Evolutionary conservation across 805 yeast species (phyloP).

Genomic region (Yarrowia sp.): DNA sequence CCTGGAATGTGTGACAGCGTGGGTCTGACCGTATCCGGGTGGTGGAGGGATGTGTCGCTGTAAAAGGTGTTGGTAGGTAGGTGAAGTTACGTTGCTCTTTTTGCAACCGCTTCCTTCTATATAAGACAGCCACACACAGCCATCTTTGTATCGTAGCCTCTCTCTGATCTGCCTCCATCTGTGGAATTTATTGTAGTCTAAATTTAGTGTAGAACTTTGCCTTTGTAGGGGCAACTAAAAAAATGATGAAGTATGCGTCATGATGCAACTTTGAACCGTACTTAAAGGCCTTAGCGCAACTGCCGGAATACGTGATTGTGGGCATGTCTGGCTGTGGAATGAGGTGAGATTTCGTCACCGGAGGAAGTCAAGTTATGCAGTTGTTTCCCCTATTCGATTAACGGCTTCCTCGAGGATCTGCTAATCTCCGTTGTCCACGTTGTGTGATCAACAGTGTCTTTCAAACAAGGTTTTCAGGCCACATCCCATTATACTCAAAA

Average conservation of each 20-base stretch:
- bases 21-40: background rate
- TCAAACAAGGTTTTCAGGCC: background rate
- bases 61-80: too few relatives aligned
- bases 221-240: background rate
- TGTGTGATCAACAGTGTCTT: background rate
- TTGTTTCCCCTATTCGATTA: too few relatives aligned
- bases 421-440: background rate
- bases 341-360: background rate
- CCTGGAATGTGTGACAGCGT: background rate
- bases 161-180: background rate
- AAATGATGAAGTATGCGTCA: background rate
- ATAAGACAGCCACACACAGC: background rate
- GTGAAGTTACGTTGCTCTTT: background rate
- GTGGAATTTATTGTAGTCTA: background rate
- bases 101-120: background rate
- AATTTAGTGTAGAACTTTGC: background rate
- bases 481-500: background rate
- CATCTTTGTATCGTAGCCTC: background rate
- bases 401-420: too few relatives aligned
- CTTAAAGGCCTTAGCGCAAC: background rate
- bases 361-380: too few relatives aligned
- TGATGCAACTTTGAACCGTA: background rate
- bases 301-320: background rate
- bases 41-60: background rate
- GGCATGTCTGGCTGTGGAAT: background rate